These are phyloP conservation scores for Rubroshorea leprosula DNA, from an alignment of 345 rosid species.

Conservation along the genomic window DNA sequence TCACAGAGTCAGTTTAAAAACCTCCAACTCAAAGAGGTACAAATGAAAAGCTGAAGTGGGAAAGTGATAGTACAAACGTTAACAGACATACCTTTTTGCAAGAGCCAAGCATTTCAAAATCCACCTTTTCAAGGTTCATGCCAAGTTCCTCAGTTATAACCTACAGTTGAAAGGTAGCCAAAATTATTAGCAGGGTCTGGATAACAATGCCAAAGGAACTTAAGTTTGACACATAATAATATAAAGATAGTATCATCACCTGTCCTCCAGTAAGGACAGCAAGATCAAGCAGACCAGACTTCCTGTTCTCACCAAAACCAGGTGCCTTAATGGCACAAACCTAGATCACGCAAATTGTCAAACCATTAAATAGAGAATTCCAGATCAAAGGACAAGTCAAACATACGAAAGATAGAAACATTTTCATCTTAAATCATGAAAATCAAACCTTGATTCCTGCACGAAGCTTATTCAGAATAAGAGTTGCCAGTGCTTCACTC, in stretches of 20 bases:
- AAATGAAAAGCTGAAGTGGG: too few species aligned
- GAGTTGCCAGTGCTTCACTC: conserved; percentile 42
- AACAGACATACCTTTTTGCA: conserved; percentile 59
- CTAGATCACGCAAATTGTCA: not conserved
- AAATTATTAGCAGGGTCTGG: not conserved
- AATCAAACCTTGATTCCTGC: conserved; percentile 58
- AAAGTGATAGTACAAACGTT: not conserved
- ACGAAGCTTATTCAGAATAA: conserved; percentile 61
- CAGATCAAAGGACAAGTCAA: conserved; percentile 14
- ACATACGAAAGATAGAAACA: conserved; percentile 24
- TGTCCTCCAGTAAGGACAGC: conserved; percentile 42
- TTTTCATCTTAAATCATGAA: too few species aligned
- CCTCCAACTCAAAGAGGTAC: too few species aligned
- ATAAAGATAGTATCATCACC: conserved; percentile 19
- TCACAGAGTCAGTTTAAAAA: too few species aligned
- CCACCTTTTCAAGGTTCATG: conserved; percentile 40
- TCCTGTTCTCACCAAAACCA: conserved; percentile 49
- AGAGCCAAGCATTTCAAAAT: conserved; percentile 31
- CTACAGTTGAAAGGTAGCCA: conserved; percentile 15
- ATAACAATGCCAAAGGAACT: not conserved
- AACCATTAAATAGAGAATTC: not conserved
- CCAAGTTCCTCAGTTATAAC: conserved; percentile 38
- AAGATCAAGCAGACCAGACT: conserved; percentile 36
- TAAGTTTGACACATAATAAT: not conserved
- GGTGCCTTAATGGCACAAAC: conserved; percentile 52